phyloP scores from a whole-genome alignment of 2,329 filamentous ascomycete species.

The Diaporthe amygdali region DNA sequence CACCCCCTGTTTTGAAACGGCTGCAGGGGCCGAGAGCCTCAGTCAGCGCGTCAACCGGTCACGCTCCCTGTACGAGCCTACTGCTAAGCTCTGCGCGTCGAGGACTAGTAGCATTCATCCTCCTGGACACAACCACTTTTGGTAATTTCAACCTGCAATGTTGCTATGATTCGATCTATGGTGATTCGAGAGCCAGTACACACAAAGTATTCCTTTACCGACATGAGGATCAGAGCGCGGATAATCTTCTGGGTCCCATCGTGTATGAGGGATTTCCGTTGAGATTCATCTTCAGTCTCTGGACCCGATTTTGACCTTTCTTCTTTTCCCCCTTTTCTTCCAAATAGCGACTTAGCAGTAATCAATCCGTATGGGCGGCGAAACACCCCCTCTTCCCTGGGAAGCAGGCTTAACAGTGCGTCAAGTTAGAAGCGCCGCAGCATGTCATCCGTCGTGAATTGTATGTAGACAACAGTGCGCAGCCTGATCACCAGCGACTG shows the following conservation, averaged over 20 bases:
- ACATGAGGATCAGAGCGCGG: neutral
- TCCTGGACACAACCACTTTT: neutral
- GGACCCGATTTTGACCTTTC: neutral
- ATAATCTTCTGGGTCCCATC: neutral
- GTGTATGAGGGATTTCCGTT: neutral
- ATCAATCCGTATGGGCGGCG: too few relatives aligned
- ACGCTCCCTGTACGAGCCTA: neutral
- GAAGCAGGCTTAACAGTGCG: neutral
- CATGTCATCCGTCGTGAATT: neutral
- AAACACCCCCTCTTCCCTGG: neutral
- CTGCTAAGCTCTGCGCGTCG: neutral
- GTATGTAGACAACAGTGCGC: neutral
- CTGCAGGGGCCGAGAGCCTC: constrained; percentile 13
- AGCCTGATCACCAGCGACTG: neutral
- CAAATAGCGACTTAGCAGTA: neutral
- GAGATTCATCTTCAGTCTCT: neutral
- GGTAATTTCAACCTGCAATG: neutral
- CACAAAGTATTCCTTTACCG: neutral
- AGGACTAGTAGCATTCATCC: neutral
- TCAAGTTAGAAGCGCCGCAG: neutral
- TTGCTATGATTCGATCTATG: neutral
- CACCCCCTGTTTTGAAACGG: constrained; percentile 1
- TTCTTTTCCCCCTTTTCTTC: neutral
- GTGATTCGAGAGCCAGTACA: neutral
- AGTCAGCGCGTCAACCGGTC: neutral